These are phyloP conservation scores for Hanseniaspora vineae DNA, from an alignment of 805 yeast species.

Conservation along the genomic window DNA sequence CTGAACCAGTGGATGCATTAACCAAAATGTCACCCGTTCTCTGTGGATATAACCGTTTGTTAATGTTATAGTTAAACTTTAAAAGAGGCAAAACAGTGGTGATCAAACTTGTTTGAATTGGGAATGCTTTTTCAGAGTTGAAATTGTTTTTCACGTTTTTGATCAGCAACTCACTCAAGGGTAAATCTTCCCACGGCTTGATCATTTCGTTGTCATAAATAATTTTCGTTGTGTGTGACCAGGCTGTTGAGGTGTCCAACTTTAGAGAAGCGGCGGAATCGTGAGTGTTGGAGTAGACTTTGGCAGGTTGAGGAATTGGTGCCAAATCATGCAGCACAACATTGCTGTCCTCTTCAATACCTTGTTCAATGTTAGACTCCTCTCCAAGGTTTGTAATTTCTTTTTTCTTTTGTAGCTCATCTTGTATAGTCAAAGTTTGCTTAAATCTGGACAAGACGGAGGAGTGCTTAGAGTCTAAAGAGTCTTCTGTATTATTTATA, in stretches of 20 bases:
- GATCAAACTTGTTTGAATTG: conserved; percentile 21
- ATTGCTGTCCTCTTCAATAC: conserved; percentile 16
- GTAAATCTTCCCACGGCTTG: conserved; percentile 4
- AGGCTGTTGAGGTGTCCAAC: conserved; percentile 26
- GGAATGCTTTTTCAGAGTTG: conserved; percentile 15
- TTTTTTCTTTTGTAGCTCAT: conserved; percentile 8
- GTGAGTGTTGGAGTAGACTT: conserved; percentile 21
- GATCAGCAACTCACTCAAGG: conserved; percentile 11
- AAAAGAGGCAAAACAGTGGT: conserved; percentile 17
- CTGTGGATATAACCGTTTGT: conserved; percentile 33
- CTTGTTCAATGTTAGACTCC: conserved; percentile 5
- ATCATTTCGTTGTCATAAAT: conserved; percentile 18
- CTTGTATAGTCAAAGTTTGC: conserved; percentile 27
- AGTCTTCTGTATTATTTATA: too few relatives aligned
- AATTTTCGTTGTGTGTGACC: conserved; percentile 18
- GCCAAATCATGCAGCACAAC: conserved; percentile 33
- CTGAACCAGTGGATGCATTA: conserved; percentile 92
- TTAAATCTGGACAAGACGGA: conserved; percentile 42
- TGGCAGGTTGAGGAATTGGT: conserved; percentile 77
- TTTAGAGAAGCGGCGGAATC: conserved; percentile 10
- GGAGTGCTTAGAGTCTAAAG: conserved; percentile 30
- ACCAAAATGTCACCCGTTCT: conserved; percentile 68
- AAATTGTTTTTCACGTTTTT: conserved; percentile 22
- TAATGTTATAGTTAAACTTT: conserved; percentile 12
- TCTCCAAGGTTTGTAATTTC: conserved; percentile 6